Conservation (phyloP, 2,329 filamentous ascomycete genomes). For the Aspergillus novoparasiticus region DNA sequence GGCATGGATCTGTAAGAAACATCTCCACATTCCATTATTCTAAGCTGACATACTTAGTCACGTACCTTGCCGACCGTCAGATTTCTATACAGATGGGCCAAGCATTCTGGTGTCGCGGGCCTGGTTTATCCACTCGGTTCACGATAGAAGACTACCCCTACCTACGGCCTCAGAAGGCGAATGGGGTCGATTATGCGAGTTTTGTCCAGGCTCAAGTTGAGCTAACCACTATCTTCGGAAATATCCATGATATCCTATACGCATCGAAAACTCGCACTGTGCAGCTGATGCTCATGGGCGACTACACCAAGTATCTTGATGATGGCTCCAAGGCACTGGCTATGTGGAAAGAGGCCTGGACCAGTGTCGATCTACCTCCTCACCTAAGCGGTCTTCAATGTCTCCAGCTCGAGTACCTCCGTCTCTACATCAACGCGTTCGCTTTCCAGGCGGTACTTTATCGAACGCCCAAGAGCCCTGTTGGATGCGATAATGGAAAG, state of each 20-base stretch:
- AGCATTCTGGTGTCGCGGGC: conserved; percentile 21
- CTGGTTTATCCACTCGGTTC: conserved; percentile 17
- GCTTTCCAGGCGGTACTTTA: conserved; percentile 20
- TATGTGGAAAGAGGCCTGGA: conserved; percentile 7
- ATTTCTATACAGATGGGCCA: conserved; percentile 22
- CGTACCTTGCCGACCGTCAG: conserved; percentile 19
- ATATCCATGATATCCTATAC: conserved; percentile 6
- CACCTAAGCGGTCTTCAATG: neutral
- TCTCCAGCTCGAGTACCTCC: conserved; percentile 14
- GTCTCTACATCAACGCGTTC: conserved; percentile 19
- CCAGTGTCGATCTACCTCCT: neutral
- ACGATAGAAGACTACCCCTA: conserved; percentile 18
- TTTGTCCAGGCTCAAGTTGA: conserved; percentile 10
- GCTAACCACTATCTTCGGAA: conserved; percentile 5
- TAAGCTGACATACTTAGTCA: conserved; percentile 2
- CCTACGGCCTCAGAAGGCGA: neutral
- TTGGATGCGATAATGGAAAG: neutral
- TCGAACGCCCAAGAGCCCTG: neutral
- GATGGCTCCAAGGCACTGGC: conserved; percentile 6
- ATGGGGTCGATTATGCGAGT: conserved; percentile 2
- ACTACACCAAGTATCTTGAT: conserved; percentile 9
- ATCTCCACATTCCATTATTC: neutral
- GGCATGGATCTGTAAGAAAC: conserved; percentile 16
- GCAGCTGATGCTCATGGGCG: conserved; percentile 2
- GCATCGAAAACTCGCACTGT: conserved; percentile 4